Percentiles rank a stretch among this genome's conserved stretches.
These are phyloP conservation scores for Anthoceros angustus DNA, from an alignment of 225 moss, liverwort and hornwort species.

Conservation along the genomic window DNA sequence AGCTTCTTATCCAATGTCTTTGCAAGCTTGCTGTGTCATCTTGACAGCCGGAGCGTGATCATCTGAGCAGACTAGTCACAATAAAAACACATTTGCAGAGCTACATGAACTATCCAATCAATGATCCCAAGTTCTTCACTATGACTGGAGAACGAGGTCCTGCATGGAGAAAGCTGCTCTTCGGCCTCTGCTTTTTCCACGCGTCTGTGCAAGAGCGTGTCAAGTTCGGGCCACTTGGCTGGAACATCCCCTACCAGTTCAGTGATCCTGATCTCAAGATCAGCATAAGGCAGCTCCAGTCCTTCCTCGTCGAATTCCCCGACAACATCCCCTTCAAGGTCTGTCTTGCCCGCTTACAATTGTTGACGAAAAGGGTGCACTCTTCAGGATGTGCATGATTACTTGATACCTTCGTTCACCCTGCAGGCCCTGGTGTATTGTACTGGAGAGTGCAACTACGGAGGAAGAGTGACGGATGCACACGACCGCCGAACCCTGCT, in stretches of 20 bases:
- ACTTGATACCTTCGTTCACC: no score
- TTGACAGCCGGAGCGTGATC: no score
- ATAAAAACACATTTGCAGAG: no score
- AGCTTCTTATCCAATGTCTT: no score
- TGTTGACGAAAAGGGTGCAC: no score
- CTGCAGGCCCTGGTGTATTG: conserved; percentile 55
- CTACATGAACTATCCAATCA: conserved; percentile 61
- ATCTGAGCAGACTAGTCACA: no score
- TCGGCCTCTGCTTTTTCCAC: conserved; percentile 76
- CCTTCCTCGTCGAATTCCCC: conserved; percentile 61
- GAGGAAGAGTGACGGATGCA: conserved; percentile 50
- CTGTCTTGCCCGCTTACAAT: no score
- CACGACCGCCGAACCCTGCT: conserved; percentile 57
- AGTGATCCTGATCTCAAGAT: conserved; percentile 75
- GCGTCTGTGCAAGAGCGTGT: conserved; percentile 66
- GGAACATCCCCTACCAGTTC: conserved; percentile 88
- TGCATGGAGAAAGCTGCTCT: conserved; percentile 53
- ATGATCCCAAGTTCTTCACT: conserved; percentile 49
- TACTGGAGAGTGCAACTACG: conserved; percentile 73
- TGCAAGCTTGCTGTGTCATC: no score
- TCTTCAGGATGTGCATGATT: no score
- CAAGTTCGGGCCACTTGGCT: conserved; percentile 66
- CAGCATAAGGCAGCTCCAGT: conserved; percentile 59
- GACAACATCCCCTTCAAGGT: conserved; percentile 64
- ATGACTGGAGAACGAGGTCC: conserved; percentile 33